Evolutionary conservation across 23 red algal species (phyloP).

Genomic region (Gracilaria domingensis): DNA sequence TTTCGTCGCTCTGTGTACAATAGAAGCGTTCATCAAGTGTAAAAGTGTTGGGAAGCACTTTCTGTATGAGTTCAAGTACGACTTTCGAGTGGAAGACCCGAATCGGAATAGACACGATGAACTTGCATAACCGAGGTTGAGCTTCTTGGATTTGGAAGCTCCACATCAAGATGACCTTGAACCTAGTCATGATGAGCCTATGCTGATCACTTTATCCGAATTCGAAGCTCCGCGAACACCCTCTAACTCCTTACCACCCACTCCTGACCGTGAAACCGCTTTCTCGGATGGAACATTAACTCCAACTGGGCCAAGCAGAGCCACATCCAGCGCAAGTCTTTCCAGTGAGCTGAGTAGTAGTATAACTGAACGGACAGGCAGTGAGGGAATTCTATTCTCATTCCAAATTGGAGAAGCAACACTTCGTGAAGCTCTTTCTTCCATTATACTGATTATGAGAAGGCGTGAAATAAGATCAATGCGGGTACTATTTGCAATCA

Average conservation of each 20-base stretch:
- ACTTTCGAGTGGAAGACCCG: constrained; percentile 52
- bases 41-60: constrained; percentile 31
- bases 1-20: constrained; percentile 52
- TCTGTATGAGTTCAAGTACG: constrained; percentile 36
- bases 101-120: not conserved
- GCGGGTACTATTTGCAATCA: constrained; percentile 51
- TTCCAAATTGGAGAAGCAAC: constrained; percentile 64
- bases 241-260: constrained; percentile 18
- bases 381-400: constrained; percentile 51
- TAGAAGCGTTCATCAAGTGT: constrained; percentile 62
- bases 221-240: constrained; percentile 73
- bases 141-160: constrained; percentile 19
- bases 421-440: constrained; percentile 56
- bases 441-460: constrained; percentile 59
- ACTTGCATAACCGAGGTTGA: not conserved
- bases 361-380: constrained; percentile 14
- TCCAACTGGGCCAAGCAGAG: constrained; percentile 22
- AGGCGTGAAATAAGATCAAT: constrained; percentile 67
- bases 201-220: constrained; percentile 67
- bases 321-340: constrained; percentile 10
- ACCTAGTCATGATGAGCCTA: constrained; percentile 25
- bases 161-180: constrained; percentile 45
- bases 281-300: constrained; percentile 55
- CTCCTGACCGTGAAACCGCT: constrained; percentile 8
- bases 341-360: constrained; percentile 17